Base-by-base conservation (phyloP, 176 grass and related monocot genomes). In the Triticum turgidum region DNA sequence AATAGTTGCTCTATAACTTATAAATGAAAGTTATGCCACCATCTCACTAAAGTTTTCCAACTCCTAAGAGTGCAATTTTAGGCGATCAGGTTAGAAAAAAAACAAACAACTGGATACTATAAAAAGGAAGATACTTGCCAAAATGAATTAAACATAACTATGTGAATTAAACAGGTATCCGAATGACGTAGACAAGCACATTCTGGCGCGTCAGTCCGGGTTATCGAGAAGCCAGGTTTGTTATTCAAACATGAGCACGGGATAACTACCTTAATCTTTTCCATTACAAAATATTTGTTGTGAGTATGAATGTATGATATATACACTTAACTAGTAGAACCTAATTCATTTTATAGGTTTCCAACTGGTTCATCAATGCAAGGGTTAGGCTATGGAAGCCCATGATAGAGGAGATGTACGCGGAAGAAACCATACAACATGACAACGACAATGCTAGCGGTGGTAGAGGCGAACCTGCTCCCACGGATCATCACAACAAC, bases 331-430 rank as follows among this genome's bases (percentile, higher is more conserved):
- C 56, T 59, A 59, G 7, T 59, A 59, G 54, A 59, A 54, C 51
- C 18, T 59, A 21, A 21, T 9, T 3, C 4, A 27, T 24, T 44
- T 73, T n/a, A 6, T 29, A 97, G 95, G 92, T 97, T 20, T 97
- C 95, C 27, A 97, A 97, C n/a, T 97, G 95, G 95, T 97, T 97
- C 88, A 94, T 97, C 78, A 97, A 97, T 42, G 94, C 94, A 65
- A 90, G 94, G 84, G 94, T 97, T 86, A 87, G 95, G 81, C 69
- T 97, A 14, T 97, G 95, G 95, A 97, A 97, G 86, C 95, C 95
- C 24, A 97, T 97, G 95, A 84, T 97, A 39, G 95, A 97, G 65
- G 90, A 97, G 29, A 97, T 97, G 90, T 94, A 94, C 74, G 67
- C 21, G n/a, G 86, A 97, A 39, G 95, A 97, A 61, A 82, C 67